A percentile compares a stretch with the other conserved stretches of the same genome.
Conservation (phyloP, 1,284 basidiomycete genomes). For the Ustilago hordei region DNA sequence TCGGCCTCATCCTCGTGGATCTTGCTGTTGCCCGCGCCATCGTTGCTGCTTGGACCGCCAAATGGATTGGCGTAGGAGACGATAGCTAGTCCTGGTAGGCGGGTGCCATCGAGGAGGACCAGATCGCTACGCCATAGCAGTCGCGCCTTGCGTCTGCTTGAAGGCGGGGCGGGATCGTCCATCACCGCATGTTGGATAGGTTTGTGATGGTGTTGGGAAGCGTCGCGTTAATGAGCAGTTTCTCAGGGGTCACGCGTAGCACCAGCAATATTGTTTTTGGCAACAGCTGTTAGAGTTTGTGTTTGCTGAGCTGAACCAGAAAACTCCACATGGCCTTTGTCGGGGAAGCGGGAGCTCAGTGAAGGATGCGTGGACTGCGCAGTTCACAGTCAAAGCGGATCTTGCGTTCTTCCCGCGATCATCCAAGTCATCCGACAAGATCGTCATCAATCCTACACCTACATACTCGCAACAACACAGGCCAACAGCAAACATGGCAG, state of each 20-base stretch:
- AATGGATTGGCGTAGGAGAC: slow-evolving; percentile 62
- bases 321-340: neutral
- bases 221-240: neutral
- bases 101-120: slow-evolving; percentile 61
- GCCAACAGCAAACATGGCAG: slow-evolving; percentile 21
- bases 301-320: neutral
- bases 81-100: slow-evolving; percentile 59
- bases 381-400: neutral
- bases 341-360: neutral
- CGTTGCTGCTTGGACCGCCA: slow-evolving; percentile 10
- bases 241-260: neutral
- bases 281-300: neutral
- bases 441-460: neutral
- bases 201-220: slow-evolving; percentile 1
- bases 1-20: slow-evolving; percentile 51
- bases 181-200: slow-evolving; percentile 7
- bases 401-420: neutral
- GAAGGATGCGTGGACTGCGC: neutral
- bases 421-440: neutral
- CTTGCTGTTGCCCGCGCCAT: slow-evolving; percentile 1
- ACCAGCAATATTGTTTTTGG: neutral
- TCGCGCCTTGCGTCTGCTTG: slow-evolving; percentile 38
- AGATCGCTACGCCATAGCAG: slow-evolving; percentile 63
- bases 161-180: slow-evolving; percentile 7
- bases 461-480: neutral